These are phyloP conservation scores for Xylaria longipes DNA, from an alignment of 495 filamentous ascomycete genomes.

Conservation along the genomic window DNA sequence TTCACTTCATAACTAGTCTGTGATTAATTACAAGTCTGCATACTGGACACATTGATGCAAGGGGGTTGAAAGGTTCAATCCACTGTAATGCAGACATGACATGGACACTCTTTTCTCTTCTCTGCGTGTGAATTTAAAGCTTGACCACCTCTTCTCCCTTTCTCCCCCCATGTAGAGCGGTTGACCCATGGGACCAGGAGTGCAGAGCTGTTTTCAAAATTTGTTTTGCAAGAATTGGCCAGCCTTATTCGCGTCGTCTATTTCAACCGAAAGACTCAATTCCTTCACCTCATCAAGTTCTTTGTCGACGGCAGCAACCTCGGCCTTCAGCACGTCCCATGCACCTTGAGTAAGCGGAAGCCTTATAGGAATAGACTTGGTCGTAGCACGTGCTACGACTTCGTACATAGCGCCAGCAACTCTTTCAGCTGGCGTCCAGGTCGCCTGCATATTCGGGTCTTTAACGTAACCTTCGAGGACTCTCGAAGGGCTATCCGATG, in stretches of 20 bases:
- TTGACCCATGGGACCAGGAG: no score
- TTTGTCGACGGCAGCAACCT: conserved; percentile 38
- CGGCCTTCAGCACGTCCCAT: conserved; percentile 44
- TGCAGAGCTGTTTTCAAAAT: no score
- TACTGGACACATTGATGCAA: no score
- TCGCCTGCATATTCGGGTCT: conserved; percentile 37
- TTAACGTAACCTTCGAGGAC: conserved; percentile 44
- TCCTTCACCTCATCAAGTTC: conserved; percentile 43
- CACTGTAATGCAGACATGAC: no score
- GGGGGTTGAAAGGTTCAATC: no score
- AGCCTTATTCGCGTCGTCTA: conserved; percentile 24
- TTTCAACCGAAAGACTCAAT: conserved; percentile 36
- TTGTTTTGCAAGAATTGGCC: conserved; percentile 29
- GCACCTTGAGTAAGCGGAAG: conserved; percentile 49
- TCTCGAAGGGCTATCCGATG: conserved; percentile 41
- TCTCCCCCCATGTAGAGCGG: no score
- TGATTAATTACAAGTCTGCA: no score
- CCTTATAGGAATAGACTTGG: conserved; percentile 42
- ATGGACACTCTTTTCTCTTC: no score
- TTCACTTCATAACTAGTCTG: no score
- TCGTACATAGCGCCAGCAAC: conserved; percentile 45
- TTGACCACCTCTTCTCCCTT: no score
- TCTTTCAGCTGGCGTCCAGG: conserved; percentile 42
- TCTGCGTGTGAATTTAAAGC: no score
- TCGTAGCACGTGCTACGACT: conserved; percentile 40